Evolutionary conservation across 495 filamentous ascomycete genomes (phyloP), one percentile per base, ranked within the genome.

Genomic region (Penicillium cataractarum): DNA sequence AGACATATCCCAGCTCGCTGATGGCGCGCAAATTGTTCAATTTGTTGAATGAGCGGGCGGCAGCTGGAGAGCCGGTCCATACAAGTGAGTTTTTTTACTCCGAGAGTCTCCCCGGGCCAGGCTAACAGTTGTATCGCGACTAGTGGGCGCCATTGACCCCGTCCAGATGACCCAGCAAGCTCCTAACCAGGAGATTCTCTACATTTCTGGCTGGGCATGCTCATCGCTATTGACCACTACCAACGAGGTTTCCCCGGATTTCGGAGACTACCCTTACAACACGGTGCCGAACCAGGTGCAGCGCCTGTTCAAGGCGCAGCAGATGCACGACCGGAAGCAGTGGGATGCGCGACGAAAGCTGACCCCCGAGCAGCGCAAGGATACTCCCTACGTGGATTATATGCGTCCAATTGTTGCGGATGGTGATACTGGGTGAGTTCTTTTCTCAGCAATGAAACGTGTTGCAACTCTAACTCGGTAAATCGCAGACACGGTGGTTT

Each of bases 111-210:
- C n/a, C n/a, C n/a, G n/a, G n/a, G n/a, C n/a, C n/a, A 31, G 6
- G 57, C 60, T 68, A 29, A 67, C 70, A 39, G 51, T 17, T 12
- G n/a, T 44, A 66, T 37, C 33, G 13, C 55, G 22, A 33, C 51
- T 53, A 93, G 91, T 99, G 90, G 95, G 95, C 61, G 96, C 94
- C 58, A 97, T 99, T 78, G 95, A 99, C 71, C 95, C 95, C 17
- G 86, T 97, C 9, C 95, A 99, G 77, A 98, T 99, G 95, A 97
- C 96, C 31, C 95, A 99, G 76, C 96, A 98, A 80, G 96, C 95
- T 26, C 85, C 90, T 2, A 90, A 97, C 75, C 95, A 98, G 73
- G 96, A 99, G 76, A 89, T 97, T 6, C 83, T 99, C 19, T 99
- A 99, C 76, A 83, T 99, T 35, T 96, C 92, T 9, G 95, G 95